A percentile compares a stretch with the other conserved stretches of the same genome.
phyloP scores from a whole-genome alignment of 306 rosid genomes.

The Malus asiatica region DNA sequence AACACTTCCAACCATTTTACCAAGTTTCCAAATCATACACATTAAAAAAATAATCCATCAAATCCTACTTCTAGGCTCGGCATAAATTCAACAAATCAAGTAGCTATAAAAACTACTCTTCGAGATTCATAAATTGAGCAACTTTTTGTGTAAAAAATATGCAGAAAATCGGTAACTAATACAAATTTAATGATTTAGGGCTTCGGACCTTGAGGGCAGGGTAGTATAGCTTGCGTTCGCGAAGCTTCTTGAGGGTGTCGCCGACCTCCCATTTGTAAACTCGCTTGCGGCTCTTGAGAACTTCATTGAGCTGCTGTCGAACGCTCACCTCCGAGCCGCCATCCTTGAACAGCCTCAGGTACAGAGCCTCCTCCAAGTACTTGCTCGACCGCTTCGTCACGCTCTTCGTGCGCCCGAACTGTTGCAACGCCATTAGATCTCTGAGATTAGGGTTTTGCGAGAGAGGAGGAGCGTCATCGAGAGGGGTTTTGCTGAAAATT shows the following conservation, averaged over 20 bases:
- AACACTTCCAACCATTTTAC: neutral
- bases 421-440: constrained; percentile 51
- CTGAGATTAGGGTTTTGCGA: constrained; percentile 10
- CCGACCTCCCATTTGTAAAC: constrained; percentile 97
- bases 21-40: neutral
- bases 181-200: neutral
- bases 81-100: neutral
- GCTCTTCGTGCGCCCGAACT: constrained; percentile 49
- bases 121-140: neutral
- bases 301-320: constrained; percentile 58
- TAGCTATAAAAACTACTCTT: neutral
- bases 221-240: constrained; percentile 52
- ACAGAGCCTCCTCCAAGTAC: constrained; percentile 74
- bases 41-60: neutral
- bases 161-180: neutral
- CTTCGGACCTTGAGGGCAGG: constrained; percentile 77
- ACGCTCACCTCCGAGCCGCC: constrained; percentile 55
- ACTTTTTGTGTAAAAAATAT: neutral
- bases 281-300: constrained; percentile 58
- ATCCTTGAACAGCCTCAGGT: constrained; percentile 60
- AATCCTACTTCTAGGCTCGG: neutral
- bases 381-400: constrained; percentile 60
- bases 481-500: neutral
- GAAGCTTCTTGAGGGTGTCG: constrained; percentile 76
- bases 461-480: neutral